phyloP scores from a whole-genome alignment of 73 alveolate species.

The Paramecium pentaurelia region DNA sequence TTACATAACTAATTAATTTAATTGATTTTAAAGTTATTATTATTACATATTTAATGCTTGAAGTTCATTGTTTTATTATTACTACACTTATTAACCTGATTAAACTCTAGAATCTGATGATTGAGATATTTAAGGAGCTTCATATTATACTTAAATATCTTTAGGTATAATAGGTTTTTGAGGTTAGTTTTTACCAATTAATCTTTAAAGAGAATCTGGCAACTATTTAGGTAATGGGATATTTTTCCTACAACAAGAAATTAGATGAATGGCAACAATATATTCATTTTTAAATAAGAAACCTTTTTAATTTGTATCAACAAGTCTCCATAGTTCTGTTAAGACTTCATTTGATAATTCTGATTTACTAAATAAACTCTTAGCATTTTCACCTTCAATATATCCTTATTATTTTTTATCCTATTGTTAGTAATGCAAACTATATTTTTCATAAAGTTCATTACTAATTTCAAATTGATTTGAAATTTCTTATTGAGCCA shows the following conservation, averaged over 20 bases:
- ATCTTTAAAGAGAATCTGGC: background rate
- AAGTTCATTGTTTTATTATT: background rate
- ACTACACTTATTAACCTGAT: background rate
- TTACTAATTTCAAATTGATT: background rate
- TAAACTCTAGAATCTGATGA: background rate
- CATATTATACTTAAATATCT: background rate
- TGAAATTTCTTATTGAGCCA: background rate
- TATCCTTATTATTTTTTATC: background rate
- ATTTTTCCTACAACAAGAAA: background rate
- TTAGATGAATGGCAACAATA: constrained; percentile 34
- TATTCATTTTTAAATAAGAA: constrained; percentile 4
- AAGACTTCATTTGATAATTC: background rate
- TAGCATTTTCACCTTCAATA: background rate
- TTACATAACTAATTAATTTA: background rate
- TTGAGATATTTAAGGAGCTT: background rate
- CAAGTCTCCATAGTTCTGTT: background rate
- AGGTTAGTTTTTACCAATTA: background rate
- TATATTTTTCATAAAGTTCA: background rate
- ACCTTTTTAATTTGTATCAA: background rate
- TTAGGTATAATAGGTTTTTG: background rate
- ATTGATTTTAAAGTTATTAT: background rate
- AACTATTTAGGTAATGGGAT: background rate
- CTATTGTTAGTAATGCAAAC: background rate
- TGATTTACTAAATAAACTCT: background rate
- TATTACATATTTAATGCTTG: background rate